phyloP scores from a whole-genome alignment of 2,329 filamentous ascomycete species.

The Diaporthe aspalathi region DNA sequence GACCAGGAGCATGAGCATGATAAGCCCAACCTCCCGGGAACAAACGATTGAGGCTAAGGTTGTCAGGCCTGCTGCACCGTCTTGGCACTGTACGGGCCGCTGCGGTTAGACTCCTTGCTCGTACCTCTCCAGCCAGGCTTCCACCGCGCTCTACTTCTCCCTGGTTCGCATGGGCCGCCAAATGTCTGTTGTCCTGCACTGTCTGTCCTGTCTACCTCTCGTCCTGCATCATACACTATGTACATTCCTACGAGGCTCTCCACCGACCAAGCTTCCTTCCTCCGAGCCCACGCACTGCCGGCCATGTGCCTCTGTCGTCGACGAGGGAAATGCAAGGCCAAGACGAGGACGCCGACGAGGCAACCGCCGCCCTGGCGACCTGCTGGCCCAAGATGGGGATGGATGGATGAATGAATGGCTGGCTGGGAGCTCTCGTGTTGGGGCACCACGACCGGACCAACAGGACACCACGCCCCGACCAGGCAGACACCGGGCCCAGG shows the following conservation, averaged over 20 bases:
- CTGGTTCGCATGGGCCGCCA: conserved; percentile 4
- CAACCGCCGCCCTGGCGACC: conserved; percentile 26
- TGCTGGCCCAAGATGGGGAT: background rate
- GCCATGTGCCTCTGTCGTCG: no score
- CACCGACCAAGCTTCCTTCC: conserved; percentile 7
- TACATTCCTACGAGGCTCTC: background rate
- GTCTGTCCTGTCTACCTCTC: conserved; percentile 19
- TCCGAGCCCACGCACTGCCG: no score
- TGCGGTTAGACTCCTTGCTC: conserved; percentile 18
- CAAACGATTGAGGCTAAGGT: background rate
- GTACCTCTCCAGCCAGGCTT: background rate
- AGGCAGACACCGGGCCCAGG: conserved; percentile 23
- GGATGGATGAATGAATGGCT: background rate
- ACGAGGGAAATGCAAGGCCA: background rate
- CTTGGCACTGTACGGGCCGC: conserved; percentile 32
- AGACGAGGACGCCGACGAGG: conserved; percentile 7
- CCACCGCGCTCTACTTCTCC: background rate
- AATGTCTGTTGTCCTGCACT: background rate
- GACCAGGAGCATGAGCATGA: background rate
- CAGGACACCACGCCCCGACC: background rate
- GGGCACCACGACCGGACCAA: background rate
- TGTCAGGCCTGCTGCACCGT: conserved; percentile 25
- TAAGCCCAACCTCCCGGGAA: conserved; percentile 11
- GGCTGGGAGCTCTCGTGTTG: conserved; percentile 12
- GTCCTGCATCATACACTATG: background rate